Conservation (phyloP, 106 monocot genomes). For the Dendrobium chrysotoxum region DNA sequence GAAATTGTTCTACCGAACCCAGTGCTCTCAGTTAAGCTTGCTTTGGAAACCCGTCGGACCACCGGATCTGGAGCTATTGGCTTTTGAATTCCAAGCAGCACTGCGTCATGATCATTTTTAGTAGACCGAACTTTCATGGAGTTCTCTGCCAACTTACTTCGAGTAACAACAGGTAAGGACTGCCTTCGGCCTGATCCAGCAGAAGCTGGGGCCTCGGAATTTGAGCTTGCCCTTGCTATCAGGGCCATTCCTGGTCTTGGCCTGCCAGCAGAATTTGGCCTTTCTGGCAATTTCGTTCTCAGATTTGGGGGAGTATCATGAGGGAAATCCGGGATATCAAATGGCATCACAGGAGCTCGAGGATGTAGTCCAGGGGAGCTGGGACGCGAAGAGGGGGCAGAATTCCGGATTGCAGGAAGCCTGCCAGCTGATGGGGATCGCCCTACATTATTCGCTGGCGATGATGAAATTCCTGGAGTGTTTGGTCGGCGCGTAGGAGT, state of each 20-base stretch:
- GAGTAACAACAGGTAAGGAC: slow-evolving; percentile 35
- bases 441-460: slow-evolving; percentile 4
- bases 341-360: slow-evolving; percentile 41
- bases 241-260: slow-evolving; percentile 56
- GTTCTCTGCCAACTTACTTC: slow-evolving; percentile 63
- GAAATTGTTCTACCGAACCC: slow-evolving; percentile 94
- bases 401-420: slow-evolving; percentile 23
- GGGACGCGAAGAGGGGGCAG: slow-evolving; percentile 38
- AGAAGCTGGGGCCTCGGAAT: slow-evolving; percentile 35
- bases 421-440: slow-evolving; percentile 51
- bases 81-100: slow-evolving; percentile 30
- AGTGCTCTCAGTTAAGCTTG: slow-evolving; percentile 40
- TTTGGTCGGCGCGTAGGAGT: slow-evolving; percentile 53
- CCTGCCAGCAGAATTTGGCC: slow-evolving; percentile 72
- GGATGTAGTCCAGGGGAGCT: slow-evolving; percentile 62
- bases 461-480: slow-evolving; percentile 15
- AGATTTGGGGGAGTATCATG: slow-evolving; percentile 78
- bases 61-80: slow-evolving; percentile 11
- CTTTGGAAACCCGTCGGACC: slow-evolving; percentile 22
- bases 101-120: slow-evolving; percentile 41
- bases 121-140: slow-evolving; percentile 8
- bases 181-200: slow-evolving; percentile 29
- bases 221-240: slow-evolving; percentile 24
- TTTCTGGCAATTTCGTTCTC: slow-evolving; percentile 68
- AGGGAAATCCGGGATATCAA: slow-evolving; percentile 62